Conservation (phyloP, 2,329 filamentous ascomycete genomes). For the Colletotrichum australisinense region DNA sequence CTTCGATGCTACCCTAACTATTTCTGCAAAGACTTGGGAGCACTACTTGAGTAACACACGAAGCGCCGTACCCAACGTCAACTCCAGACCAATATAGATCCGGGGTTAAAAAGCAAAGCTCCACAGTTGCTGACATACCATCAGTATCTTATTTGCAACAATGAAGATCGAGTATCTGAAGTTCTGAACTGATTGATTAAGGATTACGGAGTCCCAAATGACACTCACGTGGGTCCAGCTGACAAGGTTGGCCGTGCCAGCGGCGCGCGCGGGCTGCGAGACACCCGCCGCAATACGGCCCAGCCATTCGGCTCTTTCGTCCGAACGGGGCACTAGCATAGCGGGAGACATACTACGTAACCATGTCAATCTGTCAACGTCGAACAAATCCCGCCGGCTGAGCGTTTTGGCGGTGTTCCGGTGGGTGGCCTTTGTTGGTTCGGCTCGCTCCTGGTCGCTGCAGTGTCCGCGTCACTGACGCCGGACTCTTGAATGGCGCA, state of each 20-base stretch:
- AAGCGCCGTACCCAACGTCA: no score
- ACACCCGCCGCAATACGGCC: not conserved
- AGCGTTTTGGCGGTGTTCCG: not conserved
- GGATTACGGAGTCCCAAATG: not conserved
- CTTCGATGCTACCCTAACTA: no score
- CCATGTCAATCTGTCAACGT: not conserved
- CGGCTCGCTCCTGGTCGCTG: not conserved
- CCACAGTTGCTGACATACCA: no score
- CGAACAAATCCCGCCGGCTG: not conserved
- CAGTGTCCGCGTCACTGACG: not conserved
- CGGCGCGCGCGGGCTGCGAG: conserved; percentile 27
- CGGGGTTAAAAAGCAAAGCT: no score
- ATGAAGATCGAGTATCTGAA: not conserved
- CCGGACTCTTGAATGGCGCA: no score
- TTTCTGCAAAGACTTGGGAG: no score
- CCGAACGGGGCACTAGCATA: not conserved
- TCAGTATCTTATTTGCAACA: not conserved
- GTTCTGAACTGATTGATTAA: not conserved
- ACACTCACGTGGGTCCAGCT: conserved; percentile 8
- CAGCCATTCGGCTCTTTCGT: not conserved
- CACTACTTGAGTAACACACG: no score
- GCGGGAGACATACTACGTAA: conserved; percentile 23
- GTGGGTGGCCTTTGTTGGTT: not conserved
- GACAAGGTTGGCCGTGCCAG: not conserved
- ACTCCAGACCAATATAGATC: no score